These are phyloP conservation scores for Pseudozyma flocculosa DNA, from an alignment of 1,284 basidiomycete genomes.

Conservation along the genomic window DNA sequence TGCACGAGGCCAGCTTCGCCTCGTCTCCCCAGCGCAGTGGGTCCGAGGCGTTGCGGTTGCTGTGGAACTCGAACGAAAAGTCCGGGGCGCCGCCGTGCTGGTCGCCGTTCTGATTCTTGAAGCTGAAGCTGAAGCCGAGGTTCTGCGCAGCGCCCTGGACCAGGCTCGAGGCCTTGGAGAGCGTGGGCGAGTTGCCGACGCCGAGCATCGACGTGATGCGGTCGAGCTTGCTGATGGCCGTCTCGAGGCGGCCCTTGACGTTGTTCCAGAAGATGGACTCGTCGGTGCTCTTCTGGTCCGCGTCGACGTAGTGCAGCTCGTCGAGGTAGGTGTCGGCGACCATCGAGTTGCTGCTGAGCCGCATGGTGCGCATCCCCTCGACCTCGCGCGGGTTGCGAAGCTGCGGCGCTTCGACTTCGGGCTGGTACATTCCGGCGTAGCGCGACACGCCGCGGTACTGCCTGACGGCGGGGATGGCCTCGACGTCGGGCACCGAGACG, in stretches of 20 bases:
- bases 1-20: slow-evolving; percentile 18
- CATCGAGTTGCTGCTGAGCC: slow-evolving; percentile 26
- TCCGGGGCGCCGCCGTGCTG: slow-evolving; percentile 8
- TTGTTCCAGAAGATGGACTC: slow-evolving; percentile 27
- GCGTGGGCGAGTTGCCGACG: slow-evolving; percentile 13
- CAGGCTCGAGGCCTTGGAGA: slow-evolving; percentile 16
- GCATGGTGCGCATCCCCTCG: slow-evolving; percentile 23
- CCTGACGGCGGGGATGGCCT: slow-evolving; percentile 30
- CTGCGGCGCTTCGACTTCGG: slow-evolving; percentile 9
- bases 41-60: slow-evolving; percentile 12
- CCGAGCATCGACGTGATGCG: slow-evolving; percentile 19
- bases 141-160: slow-evolving; percentile 29
- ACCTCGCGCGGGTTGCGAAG: slow-evolving; percentile 26
- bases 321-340: slow-evolving; percentile 35
- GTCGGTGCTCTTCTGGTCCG: slow-evolving; percentile 4
- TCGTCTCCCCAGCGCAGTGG: slow-evolving; percentile 31
- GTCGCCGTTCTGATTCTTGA: slow-evolving; percentile 13
- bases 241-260: slow-evolving; percentile 27
- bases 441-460: slow-evolving; percentile 32
- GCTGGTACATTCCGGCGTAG: slow-evolving; percentile 18
- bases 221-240: slow-evolving; percentile 26
- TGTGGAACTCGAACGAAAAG: slow-evolving; percentile 24
- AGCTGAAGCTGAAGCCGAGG: slow-evolving; percentile 28
- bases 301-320: slow-evolving; percentile 27
- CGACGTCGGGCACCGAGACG: slow-evolving; percentile 27